Conservation (phyloP, 257 asterid genomes). For the Gentiana dahurica region DNA sequence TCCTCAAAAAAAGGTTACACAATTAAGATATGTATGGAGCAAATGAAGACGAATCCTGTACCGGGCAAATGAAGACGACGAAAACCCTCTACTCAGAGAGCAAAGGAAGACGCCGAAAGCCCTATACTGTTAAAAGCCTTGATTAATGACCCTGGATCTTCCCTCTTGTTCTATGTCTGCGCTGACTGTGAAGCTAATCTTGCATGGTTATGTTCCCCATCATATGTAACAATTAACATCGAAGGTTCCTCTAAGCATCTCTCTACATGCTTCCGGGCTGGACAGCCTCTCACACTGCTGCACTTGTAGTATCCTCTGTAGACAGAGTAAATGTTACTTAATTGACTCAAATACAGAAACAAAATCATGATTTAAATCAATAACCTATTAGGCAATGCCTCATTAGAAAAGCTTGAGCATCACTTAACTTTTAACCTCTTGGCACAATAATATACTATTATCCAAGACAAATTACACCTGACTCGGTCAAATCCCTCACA, state of each 20-base stretch:
- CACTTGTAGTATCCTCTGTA: slow-evolving; percentile 94
- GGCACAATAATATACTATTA: too few species aligned
- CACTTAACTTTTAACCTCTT: too few species aligned
- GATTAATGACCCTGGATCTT: slow-evolving; percentile 3
- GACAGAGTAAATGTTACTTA: neutral
- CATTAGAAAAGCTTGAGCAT: too few species aligned
- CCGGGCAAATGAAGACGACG: too few species aligned
- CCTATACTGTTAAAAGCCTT: neutral
- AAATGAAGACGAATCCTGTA: too few species aligned
- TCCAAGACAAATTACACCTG: too few species aligned
- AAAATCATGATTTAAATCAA: too few species aligned
- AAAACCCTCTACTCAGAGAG: neutral
- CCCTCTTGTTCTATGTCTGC: slow-evolving; percentile 26
- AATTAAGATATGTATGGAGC: slow-evolving; percentile 15
- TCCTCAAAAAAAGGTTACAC: slow-evolving; percentile 2
- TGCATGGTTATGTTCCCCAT: slow-evolving; percentile 89
- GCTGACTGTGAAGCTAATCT: slow-evolving; percentile 62
- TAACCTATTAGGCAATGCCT: too few species aligned
- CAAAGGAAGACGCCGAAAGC: slow-evolving; percentile 18
- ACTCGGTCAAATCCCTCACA: too few species aligned
- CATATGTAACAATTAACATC: slow-evolving; percentile 89
- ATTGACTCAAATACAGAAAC: too few species aligned
- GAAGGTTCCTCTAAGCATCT: slow-evolving; percentile 88
- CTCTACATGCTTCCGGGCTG: slow-evolving; percentile 92
- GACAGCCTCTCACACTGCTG: slow-evolving; percentile 97